A percentile compares a stretch with the other conserved stretches of the same genome.
Evolutionary conservation across 2,329 filamentous ascomycete genomes (phyloP).

Genomic region (Hirsutella rhossiliensis): DNA sequence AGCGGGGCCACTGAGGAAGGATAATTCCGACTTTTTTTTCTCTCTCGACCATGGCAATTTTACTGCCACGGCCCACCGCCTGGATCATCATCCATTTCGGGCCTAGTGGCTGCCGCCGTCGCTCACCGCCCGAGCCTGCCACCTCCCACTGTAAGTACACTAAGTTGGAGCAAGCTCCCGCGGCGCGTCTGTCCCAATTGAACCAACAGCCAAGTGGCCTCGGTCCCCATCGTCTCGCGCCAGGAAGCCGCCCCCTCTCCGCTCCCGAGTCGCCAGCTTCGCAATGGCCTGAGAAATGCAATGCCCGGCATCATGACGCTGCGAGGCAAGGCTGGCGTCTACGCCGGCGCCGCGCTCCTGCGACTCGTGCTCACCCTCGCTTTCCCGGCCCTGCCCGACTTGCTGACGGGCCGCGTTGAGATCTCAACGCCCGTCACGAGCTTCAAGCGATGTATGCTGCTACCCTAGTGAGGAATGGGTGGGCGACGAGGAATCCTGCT

Average conservation of each 20-base stretch:
- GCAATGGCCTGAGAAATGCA: conserved; percentile 16
- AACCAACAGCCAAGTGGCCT: conserved; percentile 9
- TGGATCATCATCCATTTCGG: not conserved
- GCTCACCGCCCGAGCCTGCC: conserved; percentile 12
- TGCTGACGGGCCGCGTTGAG: conserved; percentile 85
- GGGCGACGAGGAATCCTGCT: not conserved
- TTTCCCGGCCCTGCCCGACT: conserved; percentile 73
- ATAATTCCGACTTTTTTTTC: conserved; percentile 17
- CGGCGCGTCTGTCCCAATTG: not conserved
- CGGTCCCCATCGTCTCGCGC: not conserved
- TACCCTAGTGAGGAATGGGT: not conserved
- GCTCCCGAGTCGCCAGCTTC: not conserved
- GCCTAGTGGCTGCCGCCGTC: conserved; percentile 7
- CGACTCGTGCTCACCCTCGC: conserved; percentile 67
- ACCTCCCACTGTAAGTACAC: not conserved
- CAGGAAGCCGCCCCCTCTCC: not conserved
- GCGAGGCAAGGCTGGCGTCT: conserved; percentile 43
- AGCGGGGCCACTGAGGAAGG: conserved; percentile 21
- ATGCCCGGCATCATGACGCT: conserved; percentile 27
- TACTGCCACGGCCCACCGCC: conserved; percentile 21
- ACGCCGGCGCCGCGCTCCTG: conserved; percentile 62
- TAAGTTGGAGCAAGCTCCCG: not conserved
- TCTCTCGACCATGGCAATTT: conserved; percentile 15
- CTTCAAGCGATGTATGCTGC: conserved; percentile 78
- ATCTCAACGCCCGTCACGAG: conserved; percentile 94